Conservation (phyloP, 2,329 filamentous ascomycete genomes). For the Massarina eburnea region DNA sequence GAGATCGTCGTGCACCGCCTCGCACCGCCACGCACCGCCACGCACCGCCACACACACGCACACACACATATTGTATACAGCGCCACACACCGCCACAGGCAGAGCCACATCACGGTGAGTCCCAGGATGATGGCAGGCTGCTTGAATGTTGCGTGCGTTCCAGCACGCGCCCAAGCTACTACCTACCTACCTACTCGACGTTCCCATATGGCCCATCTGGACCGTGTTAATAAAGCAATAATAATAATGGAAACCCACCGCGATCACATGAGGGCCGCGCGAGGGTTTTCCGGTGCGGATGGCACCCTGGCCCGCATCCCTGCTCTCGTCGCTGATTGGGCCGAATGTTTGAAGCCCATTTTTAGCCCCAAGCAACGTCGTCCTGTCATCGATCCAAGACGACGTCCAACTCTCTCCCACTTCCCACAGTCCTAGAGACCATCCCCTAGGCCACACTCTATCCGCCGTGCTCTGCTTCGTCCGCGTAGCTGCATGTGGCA, state of each 20-base stretch:
- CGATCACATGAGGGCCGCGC: conserved; percentile 35
- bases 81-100: no score
- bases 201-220: conserved; percentile 24
- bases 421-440: conserved; percentile 17
- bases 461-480: conserved; percentile 19
- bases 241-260: conserved; percentile 11
- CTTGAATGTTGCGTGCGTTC: no score
- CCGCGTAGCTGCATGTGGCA: conserved; percentile 32
- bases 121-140: no score
- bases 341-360: conserved; percentile 32
- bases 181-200: no score
- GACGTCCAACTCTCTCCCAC: conserved; percentile 32
- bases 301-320: conserved; percentile 32
- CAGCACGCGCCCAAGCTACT: conserved; percentile 41
- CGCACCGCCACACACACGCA: conserved; percentile 23
- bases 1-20: conserved; percentile 15
- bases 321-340: conserved; percentile 38
- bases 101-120: no score
- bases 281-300: conserved; percentile 21
- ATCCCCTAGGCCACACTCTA: conserved; percentile 23
- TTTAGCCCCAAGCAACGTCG: conserved; percentile 42
- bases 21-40: conserved; percentile 29
- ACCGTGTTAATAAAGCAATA: conserved; percentile 23
- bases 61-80: no score
- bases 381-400: conserved; percentile 42